Percentiles rank a stretch among this genome's conserved stretches.
Evolutionary conservation across 1,139 yeast species (phyloP).

Genomic region (Fermentozyma sake): DNA sequence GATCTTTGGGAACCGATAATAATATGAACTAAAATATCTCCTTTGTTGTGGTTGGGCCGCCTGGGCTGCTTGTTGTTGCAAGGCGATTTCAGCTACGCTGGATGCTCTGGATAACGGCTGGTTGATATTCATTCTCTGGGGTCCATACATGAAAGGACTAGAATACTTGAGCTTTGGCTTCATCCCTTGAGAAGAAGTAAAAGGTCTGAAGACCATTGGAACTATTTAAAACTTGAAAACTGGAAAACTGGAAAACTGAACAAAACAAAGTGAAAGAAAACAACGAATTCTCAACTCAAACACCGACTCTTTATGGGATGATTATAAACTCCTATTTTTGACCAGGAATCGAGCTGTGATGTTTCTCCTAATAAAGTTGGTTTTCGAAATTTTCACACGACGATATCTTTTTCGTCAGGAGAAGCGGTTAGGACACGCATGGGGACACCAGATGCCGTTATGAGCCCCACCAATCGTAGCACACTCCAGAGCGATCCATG

Average conservation of each 20-base stretch:
- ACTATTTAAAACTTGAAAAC: too few relatives aligned
- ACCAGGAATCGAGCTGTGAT: too few relatives aligned
- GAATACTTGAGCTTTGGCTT: slow-evolving; percentile 11
- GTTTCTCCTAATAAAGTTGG: too few relatives aligned
- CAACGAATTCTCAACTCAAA: too few relatives aligned
- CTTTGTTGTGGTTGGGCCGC: slow-evolving; percentile 15
- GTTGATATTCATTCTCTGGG: slow-evolving; percentile 29
- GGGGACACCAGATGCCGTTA: too few relatives aligned
- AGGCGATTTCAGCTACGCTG: slow-evolving; percentile 29
- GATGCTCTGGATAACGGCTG: slow-evolving; percentile 45
- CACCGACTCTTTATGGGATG: too few relatives aligned
- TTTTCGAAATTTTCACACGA: too few relatives aligned
- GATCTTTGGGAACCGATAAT: slow-evolving; percentile 53
- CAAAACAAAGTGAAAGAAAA: slow-evolving; percentile 1
- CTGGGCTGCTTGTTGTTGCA: slow-evolving; percentile 9
- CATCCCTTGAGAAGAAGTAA: slow-evolving; percentile 5
- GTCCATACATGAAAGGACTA: slow-evolving; percentile 11
- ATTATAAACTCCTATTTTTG: too few relatives aligned
- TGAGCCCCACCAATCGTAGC: too few relatives aligned
- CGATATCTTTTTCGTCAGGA: too few relatives aligned
- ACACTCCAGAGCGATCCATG: too few relatives aligned
- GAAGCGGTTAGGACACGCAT: too few relatives aligned
- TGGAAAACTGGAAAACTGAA: neutral
- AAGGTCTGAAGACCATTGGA: neutral
- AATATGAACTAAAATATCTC: slow-evolving; percentile 22